phyloP scores from a whole-genome alignment of 2,329 filamentous ascomycete species.

The Talaromyces sp. region DNA sequence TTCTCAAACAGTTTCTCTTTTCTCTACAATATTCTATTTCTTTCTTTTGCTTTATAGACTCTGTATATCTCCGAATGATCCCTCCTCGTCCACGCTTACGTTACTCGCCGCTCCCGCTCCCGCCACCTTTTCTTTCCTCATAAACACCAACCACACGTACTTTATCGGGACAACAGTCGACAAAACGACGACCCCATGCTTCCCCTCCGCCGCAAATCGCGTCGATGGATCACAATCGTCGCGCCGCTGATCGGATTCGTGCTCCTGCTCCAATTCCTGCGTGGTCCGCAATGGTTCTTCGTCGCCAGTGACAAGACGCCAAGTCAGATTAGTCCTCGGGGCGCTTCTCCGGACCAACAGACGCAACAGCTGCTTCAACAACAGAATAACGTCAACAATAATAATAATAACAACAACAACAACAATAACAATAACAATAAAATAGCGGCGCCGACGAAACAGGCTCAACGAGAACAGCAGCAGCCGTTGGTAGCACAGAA shows the following conservation, averaged over 20 bases:
- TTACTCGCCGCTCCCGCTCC: slow-evolving; percentile 3
- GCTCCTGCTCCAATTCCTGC: slow-evolving; percentile 58
- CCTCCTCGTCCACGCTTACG: background rate
- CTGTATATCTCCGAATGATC: background rate
- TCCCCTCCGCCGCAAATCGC: slow-evolving; percentile 43
- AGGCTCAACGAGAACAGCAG: slow-evolving; percentile 16
- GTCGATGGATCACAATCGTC: slow-evolving; percentile 45
- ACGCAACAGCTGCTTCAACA: slow-evolving; percentile 34
- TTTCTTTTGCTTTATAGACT: background rate
- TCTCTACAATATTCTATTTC: background rate
- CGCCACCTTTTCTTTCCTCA: slow-evolving; percentile 5
- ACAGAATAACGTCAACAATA: background rate
- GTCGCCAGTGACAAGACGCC: background rate
- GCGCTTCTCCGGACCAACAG: slow-evolving; percentile 50
- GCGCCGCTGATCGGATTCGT: slow-evolving; percentile 57
- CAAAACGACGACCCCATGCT: slow-evolving; percentile 32
- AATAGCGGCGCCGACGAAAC: background rate
- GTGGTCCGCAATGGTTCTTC: slow-evolving; percentile 20
- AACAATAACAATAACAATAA: background rate
- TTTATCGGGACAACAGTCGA: background rate
- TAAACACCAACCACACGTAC: background rate
- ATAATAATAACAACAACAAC: background rate
- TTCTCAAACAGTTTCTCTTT: background rate
- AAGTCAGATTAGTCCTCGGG: slow-evolving; percentile 4
- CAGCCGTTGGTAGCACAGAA: background rate